Conservation (phyloP, 257 asterid species). For the Ehretia macrophylla region DNA sequence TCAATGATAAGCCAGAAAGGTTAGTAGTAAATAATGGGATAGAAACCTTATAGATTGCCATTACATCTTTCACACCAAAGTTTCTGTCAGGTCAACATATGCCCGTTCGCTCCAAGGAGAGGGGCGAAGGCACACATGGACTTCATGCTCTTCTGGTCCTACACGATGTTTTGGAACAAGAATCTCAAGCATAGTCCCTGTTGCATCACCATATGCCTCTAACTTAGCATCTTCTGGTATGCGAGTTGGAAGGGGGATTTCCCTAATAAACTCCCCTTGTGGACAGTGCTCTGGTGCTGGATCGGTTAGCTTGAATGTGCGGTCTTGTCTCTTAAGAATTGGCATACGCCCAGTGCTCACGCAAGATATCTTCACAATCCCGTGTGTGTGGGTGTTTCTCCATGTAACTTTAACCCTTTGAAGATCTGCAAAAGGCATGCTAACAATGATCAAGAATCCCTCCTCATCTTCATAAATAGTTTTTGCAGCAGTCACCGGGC, state of each 20-base stretch:
- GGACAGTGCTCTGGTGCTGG: conserved; percentile 50
- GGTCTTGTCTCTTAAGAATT: conserved; percentile 29
- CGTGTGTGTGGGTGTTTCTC: conserved; percentile 39
- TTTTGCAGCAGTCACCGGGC: conserved; percentile 49
- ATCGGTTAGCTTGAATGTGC: conserved; percentile 43
- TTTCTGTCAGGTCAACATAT: conserved; percentile 31
- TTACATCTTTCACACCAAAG: conserved; percentile 27
- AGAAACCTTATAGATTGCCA: conserved; percentile 2
- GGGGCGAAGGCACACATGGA: conserved; percentile 48
- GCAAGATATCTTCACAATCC: conserved; percentile 48
- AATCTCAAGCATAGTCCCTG: conserved; percentile 48
- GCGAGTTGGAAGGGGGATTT: conserved; percentile 41
- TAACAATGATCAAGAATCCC: conserved; percentile 38
- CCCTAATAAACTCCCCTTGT: conserved; percentile 42
- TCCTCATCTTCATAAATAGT: conserved; percentile 40
- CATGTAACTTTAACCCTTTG: conserved; percentile 47
- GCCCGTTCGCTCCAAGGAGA: conserved; percentile 42
- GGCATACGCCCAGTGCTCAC: conserved; percentile 41
- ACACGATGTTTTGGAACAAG: conserved; percentile 44
- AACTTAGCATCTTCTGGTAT: conserved; percentile 47
- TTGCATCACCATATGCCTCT: conserved; percentile 42
- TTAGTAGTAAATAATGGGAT: conserved; percentile 9
- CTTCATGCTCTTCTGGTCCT: conserved; percentile 50
- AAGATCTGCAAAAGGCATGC: conserved; percentile 47
- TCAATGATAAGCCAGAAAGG: conserved; percentile 10